These are phyloP conservation scores for Blastomyces parvus DNA, from an alignment of 2,329 filamentous ascomycete genomes.

Conservation along the genomic window DNA sequence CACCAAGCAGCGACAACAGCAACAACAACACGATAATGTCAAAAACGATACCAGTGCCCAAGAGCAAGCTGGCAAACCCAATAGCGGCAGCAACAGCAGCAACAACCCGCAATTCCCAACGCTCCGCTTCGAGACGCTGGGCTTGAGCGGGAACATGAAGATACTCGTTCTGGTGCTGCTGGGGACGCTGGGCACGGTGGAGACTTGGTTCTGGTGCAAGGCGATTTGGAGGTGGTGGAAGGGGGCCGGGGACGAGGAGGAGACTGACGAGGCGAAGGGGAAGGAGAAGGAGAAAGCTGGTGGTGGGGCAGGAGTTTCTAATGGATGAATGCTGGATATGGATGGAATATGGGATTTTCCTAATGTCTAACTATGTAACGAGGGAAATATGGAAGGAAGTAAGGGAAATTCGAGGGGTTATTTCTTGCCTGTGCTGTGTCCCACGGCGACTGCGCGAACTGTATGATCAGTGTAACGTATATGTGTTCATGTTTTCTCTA, in stretches of 20 bases:
- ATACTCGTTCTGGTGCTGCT: conserved; percentile 16
- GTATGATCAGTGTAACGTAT: background rate
- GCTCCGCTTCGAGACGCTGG: conserved; percentile 15
- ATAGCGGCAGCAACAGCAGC: no score
- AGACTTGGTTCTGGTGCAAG: conserved; percentile 20
- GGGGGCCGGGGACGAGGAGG: background rate
- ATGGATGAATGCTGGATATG: background rate
- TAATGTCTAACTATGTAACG: no score
- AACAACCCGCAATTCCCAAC: conserved; percentile 2
- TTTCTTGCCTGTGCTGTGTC: background rate
- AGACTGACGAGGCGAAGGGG: background rate
- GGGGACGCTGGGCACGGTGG: conserved; percentile 18
- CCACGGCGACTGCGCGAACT: background rate
- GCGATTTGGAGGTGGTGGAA: conserved; percentile 14
- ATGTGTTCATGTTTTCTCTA: background rate
- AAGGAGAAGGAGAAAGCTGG: background rate
- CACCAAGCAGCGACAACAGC: background rate
- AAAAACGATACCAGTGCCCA: background rate
- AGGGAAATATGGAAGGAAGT: no score
- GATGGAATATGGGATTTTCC: background rate
- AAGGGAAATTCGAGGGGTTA: background rate
- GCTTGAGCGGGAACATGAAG: conserved; percentile 18
- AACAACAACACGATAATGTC: background rate
- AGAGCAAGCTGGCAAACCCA: background rate
- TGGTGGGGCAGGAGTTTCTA: background rate